Conservation (phyloP, 352 stramenopile genomes). For the Thalassiosira mediterranea region DNA sequence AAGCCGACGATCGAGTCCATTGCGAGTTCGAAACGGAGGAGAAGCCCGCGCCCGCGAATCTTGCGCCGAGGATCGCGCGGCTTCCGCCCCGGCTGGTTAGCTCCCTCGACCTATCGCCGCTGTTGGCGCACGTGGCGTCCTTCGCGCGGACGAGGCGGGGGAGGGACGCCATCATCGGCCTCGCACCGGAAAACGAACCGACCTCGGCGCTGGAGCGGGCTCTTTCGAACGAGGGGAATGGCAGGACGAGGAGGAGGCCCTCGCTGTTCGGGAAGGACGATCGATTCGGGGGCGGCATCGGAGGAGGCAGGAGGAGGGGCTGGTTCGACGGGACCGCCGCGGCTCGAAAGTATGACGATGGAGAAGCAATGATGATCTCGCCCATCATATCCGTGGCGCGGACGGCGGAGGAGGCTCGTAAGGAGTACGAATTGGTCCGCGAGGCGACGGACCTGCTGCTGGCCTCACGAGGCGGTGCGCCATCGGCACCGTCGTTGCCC, state of each 20-base stretch:
- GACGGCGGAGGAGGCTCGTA: slow-evolving; percentile 48
- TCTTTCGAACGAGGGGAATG: not conserved
- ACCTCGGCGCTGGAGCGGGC: not conserved
- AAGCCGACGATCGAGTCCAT: too few relatives aligned
- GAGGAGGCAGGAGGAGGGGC: slow-evolving; percentile 6
- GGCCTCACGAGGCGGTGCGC: slow-evolving; percentile 2
- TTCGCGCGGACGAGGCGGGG: slow-evolving; percentile 49
- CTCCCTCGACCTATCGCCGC: slow-evolving; percentile 39
- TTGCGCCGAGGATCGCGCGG: not conserved
- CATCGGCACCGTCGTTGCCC: slow-evolving; percentile 22
- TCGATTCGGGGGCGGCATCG: too few relatives aligned
- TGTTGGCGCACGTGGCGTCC: slow-evolving; percentile 31
- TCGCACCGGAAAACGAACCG: slow-evolving; percentile 23
- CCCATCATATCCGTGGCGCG: slow-evolving; percentile 50
- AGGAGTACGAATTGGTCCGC: slow-evolving; percentile 65
- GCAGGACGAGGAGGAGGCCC: slow-evolving; percentile 3
- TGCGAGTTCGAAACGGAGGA: too few relatives aligned
- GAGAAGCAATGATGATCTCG: not conserved
- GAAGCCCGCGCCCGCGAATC: too few relatives aligned
- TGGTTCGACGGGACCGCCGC: not conserved
- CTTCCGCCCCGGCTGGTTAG: slow-evolving; percentile 24
- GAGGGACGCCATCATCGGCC: slow-evolving; percentile 22
- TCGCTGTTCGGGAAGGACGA: slow-evolving; percentile 25
- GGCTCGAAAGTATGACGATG: not conserved
- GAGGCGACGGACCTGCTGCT: slow-evolving; percentile 53